phyloP scores from a whole-genome alignment of 2,329 filamentous ascomycete genomes.

The Microcyclospora pomicola region DNA sequence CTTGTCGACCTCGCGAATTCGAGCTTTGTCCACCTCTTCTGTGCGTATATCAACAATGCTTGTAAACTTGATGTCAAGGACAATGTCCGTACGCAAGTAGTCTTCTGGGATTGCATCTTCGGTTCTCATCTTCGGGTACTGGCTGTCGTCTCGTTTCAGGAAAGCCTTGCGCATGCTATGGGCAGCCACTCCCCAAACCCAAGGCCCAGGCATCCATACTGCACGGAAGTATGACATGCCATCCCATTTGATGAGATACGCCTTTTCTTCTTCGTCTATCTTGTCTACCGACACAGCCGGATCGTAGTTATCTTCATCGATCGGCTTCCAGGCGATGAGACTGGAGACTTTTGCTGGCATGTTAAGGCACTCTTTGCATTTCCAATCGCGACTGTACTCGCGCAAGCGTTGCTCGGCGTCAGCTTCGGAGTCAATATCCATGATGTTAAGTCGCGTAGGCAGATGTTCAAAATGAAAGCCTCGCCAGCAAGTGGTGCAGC shows the following conservation, averaged over 20 bases:
- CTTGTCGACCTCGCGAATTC: constrained; percentile 57
- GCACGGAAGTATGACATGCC: constrained; percentile 67
- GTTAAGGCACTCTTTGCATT: constrained; percentile 63
- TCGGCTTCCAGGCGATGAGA: constrained; percentile 81
- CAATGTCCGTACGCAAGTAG: constrained; percentile 70
- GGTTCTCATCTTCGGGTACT: constrained; percentile 52
- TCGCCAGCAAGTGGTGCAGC: constrained; percentile 63
- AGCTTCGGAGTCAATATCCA: constrained; percentile 33
- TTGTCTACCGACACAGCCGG: constrained; percentile 39
- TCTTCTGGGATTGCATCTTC: constrained; percentile 80
- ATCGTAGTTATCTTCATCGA: constrained; percentile 42
- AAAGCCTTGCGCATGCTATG: constrained; percentile 59
- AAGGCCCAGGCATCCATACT: constrained; percentile 76
- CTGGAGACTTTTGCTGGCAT: constrained; percentile 53
- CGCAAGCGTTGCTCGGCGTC: constrained; percentile 49
- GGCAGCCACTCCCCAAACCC: constrained; percentile 63
- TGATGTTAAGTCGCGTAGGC: constrained; percentile 36
- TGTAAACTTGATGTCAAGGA: constrained; percentile 66
- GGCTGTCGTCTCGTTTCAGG: constrained; percentile 50
- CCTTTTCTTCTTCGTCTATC: constrained; percentile 63
- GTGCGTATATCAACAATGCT: constrained; percentile 44
- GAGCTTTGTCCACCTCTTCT: constrained; percentile 55
- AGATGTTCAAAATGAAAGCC: constrained; percentile 79
- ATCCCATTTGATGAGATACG: constrained; percentile 87
- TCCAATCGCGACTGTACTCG: constrained; percentile 63